phyloP scores from a whole-genome alignment of 2,329 filamentous ascomycete genomes.

The Cladosporium sp. region DNA sequence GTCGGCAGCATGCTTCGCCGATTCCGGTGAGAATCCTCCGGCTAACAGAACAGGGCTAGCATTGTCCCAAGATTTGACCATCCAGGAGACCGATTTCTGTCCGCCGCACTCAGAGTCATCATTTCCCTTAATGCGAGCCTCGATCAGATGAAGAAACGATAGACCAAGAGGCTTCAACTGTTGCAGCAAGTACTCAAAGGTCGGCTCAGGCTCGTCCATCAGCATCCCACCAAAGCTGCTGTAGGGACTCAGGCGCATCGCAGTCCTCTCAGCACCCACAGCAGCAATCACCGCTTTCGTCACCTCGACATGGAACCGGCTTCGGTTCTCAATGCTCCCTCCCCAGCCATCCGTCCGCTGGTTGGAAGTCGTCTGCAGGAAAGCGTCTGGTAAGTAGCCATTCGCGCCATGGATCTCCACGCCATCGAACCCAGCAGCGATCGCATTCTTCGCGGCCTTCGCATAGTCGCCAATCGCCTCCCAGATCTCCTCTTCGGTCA shows the following conservation, averaged over 20 bases:
- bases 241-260: constrained; percentile 56
- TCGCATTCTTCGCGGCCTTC: constrained; percentile 44
- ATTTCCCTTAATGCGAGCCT: constrained; percentile 45
- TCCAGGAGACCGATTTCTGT: constrained; percentile 35
- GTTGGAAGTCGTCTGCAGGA: constrained; percentile 46
- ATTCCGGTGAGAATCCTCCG: constrained; percentile 37
- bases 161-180: constrained; percentile 46
- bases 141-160: constrained; percentile 54
- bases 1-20: constrained; percentile 30
- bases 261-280: constrained; percentile 39
- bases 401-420: constrained; percentile 48
- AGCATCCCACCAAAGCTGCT: constrained; percentile 55
- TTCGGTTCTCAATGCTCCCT: constrained; percentile 47
- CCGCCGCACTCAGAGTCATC: constrained; percentile 33
- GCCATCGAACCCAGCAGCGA: constrained; percentile 51
- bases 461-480: constrained; percentile 37
- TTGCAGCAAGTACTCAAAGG: constrained; percentile 52
- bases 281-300: constrained; percentile 40
- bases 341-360: constrained; percentile 46
- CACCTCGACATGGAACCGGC: constrained; percentile 52
- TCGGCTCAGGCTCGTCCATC: constrained; percentile 55
- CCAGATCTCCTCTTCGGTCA: constrained; percentile 43
- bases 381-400: constrained; percentile 49
- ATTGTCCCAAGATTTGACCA: constrained; percentile 41
- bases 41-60: constrained; percentile 44